Evolutionary conservation across 192 early-diverging fungal species (phyloP).

Genomic region (Chytriomyces sp.): DNA sequence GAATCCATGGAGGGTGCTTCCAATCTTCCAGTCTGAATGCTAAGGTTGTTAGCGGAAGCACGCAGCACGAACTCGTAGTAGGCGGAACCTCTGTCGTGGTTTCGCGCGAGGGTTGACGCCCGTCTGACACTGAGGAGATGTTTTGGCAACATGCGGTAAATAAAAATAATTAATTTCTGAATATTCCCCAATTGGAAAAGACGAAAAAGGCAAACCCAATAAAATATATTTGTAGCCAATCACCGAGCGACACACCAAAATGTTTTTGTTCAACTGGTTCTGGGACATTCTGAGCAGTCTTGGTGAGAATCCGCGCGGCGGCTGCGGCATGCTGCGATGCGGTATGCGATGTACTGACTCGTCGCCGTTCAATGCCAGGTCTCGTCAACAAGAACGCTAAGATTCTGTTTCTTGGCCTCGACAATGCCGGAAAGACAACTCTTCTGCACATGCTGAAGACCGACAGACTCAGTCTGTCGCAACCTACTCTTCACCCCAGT

Average conservation of each 20-base stretch:
- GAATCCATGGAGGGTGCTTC: slow-evolving; percentile 17
- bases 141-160: no score
- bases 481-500: slow-evolving; percentile 98
- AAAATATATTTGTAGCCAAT: background rate
- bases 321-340: background rate
- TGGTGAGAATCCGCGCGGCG: slow-evolving; percentile 62
- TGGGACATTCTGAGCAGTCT: slow-evolving; percentile 87
- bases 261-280: slow-evolving; percentile 99
- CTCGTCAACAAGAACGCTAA: slow-evolving; percentile 99
- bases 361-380: slow-evolving; percentile 60
- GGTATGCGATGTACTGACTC: background rate
- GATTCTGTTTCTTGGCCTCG: slow-evolving; percentile 97
- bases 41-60: background rate
- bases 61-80: background rate
- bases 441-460: slow-evolving; percentile 99
- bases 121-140: no score
- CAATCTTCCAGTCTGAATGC: slow-evolving; percentile 4
- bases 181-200: background rate
- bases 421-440: slow-evolving; percentile 98
- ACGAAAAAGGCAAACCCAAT: background rate
- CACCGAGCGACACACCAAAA: slow-evolving; percentile 35
- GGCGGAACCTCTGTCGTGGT: background rate
- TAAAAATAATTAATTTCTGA: background rate
- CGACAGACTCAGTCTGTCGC: slow-evolving; percentile 90
- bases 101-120: background rate